Percentiles rank a stretch among this genome's conserved stretches.
Evolutionary conservation across 2,329 filamentous ascomycete genomes (phyloP).

Genomic region (Pseudogymnoascus pannorum): DNA sequence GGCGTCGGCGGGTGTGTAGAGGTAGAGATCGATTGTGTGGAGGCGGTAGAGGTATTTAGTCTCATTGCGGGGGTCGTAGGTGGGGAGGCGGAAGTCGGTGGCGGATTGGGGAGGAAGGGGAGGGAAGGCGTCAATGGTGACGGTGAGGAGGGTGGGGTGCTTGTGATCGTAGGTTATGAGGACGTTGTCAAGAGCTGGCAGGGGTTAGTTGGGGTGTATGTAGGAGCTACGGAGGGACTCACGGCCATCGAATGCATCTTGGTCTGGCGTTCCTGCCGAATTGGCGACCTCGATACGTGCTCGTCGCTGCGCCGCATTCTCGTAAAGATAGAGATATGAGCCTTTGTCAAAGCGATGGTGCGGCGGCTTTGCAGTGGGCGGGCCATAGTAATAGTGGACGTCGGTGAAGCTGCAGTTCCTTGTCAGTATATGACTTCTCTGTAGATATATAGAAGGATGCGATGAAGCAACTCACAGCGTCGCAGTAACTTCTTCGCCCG

Average conservation of each 20-base stretch:
- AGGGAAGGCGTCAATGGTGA: conserved; percentile 49
- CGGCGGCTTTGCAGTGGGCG: conserved; percentile 58
- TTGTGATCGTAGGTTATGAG: conserved; percentile 65
- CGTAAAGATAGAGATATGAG: conserved; percentile 74
- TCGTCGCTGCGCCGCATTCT: conserved; percentile 58
- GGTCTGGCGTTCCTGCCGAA: conserved; percentile 63
- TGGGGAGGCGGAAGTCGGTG: conserved; percentile 68
- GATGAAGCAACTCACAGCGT: conserved; percentile 40
- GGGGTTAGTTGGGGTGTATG: conserved; percentile 10
- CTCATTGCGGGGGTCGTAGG: conserved; percentile 64
- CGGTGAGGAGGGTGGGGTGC: conserved; percentile 62
- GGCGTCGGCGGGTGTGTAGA: conserved; percentile 69
- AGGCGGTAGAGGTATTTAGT: conserved; percentile 74
- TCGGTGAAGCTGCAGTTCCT: conserved; percentile 57
- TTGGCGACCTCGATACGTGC: conserved; percentile 73
- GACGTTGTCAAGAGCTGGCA: conserved; percentile 56
- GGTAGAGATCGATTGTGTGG: conserved; percentile 69
- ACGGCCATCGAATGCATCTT: conserved; percentile 75
- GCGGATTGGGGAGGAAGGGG: conserved; percentile 28
- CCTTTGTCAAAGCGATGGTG: conserved; percentile 76
- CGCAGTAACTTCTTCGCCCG: conserved; percentile 44
- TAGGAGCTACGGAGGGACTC: conserved; percentile 31
- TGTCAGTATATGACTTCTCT: not conserved
- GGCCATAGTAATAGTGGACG: conserved; percentile 69
- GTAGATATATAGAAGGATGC: not conserved